Evolutionary conservation across 2,329 filamentous ascomycete genomes (phyloP), one percentile per base, ranked within the genome.

Genomic region (Dothidotthia symphoricarpi): DNA sequence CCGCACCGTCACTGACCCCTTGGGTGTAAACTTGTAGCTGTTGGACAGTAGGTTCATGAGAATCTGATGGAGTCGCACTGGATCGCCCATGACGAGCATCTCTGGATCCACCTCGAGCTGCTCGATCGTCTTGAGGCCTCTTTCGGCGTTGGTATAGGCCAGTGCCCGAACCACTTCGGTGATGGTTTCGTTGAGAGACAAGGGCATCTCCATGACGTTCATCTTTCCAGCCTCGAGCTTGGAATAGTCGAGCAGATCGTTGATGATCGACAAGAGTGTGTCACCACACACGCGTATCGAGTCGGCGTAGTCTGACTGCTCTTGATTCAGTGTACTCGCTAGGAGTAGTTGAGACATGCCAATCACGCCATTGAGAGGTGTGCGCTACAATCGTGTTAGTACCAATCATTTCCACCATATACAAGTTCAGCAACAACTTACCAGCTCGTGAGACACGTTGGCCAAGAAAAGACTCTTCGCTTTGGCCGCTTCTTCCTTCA

Each of bases 1-100:
- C 31, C 82, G 82, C 34, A 96, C 88, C 0, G 87, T 94, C 41
- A 96, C 86, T 0, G 85, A 86, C 1, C 90, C 90, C 41, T 84
- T 78, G 40, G 90, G 86, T 0, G 90, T 96, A 61, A 96, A 96
- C 62, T 96, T 96, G 66, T 95, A 84, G 59, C 86, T 91, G 70
- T 96, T 96, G 47, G 86, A 86, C 28, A 96, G 85, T 16, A 96
- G 76, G 57, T 96, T 96, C 51, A 87, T 86, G 22, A 75, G 51
- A 25, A 75, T 73, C 28, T 75, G 73, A 45, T 75, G 73, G 4
- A 75, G 53, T n/a, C 73, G 64, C 3, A 75, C 71, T 2, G 73
- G 72, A 45, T 76, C 73, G 8, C 73, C 73, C 64, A 75, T 69
- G 8, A 76, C 72, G 6, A 74, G 64, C 39, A 80, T 67, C 31